These are phyloP conservation scores for Naganishia onofrii DNA, from an alignment of 768 basidiomycete species.

Conservation along the genomic window DNA sequence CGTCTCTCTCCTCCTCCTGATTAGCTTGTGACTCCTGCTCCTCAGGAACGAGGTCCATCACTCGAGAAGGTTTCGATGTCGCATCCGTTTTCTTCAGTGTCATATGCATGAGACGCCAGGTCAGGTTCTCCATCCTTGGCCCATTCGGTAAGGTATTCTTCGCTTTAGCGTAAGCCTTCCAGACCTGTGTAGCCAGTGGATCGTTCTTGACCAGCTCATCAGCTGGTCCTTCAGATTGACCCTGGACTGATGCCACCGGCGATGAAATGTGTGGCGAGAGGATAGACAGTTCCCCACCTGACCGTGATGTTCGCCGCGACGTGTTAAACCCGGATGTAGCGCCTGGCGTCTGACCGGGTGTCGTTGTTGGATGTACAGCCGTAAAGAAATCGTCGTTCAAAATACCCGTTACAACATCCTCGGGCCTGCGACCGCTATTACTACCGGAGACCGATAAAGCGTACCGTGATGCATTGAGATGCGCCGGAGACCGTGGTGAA, in stretches of 20 bases:
- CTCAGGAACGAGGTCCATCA: conserved; percentile 37
- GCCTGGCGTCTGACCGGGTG: conserved; percentile 28
- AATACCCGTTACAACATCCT: conserved; percentile 42
- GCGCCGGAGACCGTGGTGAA: not conserved
- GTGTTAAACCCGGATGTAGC: conserved; percentile 32
- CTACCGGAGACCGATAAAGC: not conserved
- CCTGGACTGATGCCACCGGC: conserved; percentile 25
- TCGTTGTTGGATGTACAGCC: conserved; percentile 31
- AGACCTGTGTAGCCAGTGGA: conserved; percentile 90
- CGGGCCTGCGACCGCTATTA: not conserved
- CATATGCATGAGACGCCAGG: conserved; percentile 98
- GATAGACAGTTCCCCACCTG: conserved; percentile 14
- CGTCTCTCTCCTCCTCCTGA: conserved; percentile 36
- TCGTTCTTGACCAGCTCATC: conserved; percentile 62
- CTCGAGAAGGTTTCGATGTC: not conserved
- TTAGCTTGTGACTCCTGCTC: conserved; percentile 29
- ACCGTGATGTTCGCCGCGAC: conserved; percentile 38
- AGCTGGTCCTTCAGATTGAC: conserved; percentile 25
- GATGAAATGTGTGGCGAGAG: conserved; percentile 34
- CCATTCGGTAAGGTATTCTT: conserved; percentile 87
- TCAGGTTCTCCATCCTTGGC: conserved; percentile 94
- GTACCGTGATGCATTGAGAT: conserved; percentile 6
- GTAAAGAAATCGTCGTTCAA: conserved; percentile 48
- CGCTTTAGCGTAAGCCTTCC: conserved; percentile 91
- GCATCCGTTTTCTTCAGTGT: conserved; percentile 72